These are phyloP conservation scores for Boletus vermiculosoides DNA, from an alignment of 768 basidiomycete genomes.

Conservation along the genomic window DNA sequence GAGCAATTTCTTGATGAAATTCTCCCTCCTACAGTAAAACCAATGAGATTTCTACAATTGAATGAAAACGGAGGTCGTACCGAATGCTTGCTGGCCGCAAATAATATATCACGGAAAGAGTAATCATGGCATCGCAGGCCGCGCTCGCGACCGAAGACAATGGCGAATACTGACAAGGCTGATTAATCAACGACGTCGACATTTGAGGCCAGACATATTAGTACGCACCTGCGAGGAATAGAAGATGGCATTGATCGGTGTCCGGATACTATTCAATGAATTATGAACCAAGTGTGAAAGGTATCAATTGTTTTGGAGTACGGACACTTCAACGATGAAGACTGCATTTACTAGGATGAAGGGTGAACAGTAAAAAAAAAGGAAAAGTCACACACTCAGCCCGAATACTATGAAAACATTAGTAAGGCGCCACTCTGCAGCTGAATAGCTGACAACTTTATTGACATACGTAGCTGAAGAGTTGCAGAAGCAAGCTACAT, in stretches of 20 bases:
- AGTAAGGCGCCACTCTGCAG: background rate
- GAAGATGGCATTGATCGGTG: background rate
- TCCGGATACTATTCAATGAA: constrained; percentile 1
- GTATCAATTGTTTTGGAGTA: background rate
- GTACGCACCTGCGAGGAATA: background rate
- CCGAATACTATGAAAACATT: constrained; percentile 8
- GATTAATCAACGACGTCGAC: background rate
- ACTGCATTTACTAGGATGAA: background rate
- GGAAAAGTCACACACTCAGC: constrained; percentile 1
- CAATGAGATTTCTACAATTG: background rate
- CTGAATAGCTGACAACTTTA: background rate
- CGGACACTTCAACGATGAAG: background rate
- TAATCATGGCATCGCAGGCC: constrained; percentile 13
- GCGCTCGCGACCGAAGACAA: background rate
- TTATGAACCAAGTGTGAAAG: background rate
- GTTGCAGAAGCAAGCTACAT: constrained; percentile 1
- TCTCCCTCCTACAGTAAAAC: constrained; percentile 1
- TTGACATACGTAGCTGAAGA: constrained; percentile 12
- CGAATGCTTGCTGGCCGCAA: constrained; percentile 9
- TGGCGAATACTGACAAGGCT: background rate
- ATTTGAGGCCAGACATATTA: no score
- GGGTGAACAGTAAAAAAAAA: background rate
- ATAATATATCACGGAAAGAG: constrained; percentile 6
- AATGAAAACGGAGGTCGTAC: background rate
- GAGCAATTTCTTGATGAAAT: constrained; percentile 6